Percentiles rank a stretch among this genome's conserved stretches.
Evolutionary conservation across 495 filamentous ascomycete species (phyloP).

Genomic region (Aspergillus avenaceus): DNA sequence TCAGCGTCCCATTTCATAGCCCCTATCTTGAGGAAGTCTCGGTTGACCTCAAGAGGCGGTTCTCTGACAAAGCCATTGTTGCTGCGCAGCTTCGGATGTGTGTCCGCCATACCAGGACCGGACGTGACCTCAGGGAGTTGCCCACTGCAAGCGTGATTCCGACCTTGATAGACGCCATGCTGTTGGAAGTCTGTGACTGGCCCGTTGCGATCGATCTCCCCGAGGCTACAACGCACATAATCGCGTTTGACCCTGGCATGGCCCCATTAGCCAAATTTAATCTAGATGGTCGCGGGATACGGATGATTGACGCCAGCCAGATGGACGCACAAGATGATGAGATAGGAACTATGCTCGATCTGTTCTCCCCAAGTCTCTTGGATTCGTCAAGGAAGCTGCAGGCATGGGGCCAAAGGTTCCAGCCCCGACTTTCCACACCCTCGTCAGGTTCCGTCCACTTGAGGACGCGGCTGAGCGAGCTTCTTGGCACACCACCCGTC

Average conservation of each 20-base stretch:
- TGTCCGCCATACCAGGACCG: conserved; percentile 37
- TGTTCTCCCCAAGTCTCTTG: neutral
- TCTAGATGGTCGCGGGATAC: conserved; percentile 95
- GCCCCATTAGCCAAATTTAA: conserved; percentile 93
- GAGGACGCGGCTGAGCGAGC: conserved; percentile 94
- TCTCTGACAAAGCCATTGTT: conserved; percentile 75
- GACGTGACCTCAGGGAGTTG: conserved; percentile 71
- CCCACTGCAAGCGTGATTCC: conserved; percentile 68
- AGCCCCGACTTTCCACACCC: conserved; percentile 81
- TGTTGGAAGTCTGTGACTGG: conserved; percentile 87
- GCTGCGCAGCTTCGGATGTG: neutral
- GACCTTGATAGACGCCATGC: conserved; percentile 87
- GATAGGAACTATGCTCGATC: neutral
- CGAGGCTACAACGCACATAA: conserved; percentile 81
- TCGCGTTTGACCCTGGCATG: conserved; percentile 94
- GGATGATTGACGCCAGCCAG: conserved; percentile 42
- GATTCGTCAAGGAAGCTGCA: conserved; percentile 91
- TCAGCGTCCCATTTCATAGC: conserved; percentile 97
- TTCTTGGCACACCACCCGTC: conserved; percentile 87
- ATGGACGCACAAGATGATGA: neutral
- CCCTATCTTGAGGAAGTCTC: conserved; percentile 79
- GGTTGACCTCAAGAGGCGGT: conserved; percentile 51
- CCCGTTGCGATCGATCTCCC: conserved; percentile 87
- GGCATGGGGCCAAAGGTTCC: conserved; percentile 97
- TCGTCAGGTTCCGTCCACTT: conserved; percentile 77